phyloP scores from a whole-genome alignment of 2,329 filamentous ascomycete genomes.

The Rutstroemia sp. region DNA sequence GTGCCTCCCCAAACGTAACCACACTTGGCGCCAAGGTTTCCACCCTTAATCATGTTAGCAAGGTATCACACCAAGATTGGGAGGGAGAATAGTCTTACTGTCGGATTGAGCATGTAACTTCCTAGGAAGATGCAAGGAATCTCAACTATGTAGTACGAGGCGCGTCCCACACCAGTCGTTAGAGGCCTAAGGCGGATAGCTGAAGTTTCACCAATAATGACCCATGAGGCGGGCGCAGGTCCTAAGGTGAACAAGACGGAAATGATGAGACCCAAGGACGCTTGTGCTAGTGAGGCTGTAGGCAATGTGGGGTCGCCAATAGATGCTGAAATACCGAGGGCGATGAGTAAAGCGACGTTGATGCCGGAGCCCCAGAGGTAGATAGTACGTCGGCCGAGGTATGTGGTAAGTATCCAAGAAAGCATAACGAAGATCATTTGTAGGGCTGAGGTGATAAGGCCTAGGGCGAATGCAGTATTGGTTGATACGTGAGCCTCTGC shows the following conservation, averaged over 20 bases:
- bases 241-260: slow-evolving; percentile 57
- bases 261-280: slow-evolving; percentile 55
- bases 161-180: slow-evolving; percentile 59
- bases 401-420: slow-evolving; percentile 59
- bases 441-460: slow-evolving; percentile 57
- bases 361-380: slow-evolving; percentile 53
- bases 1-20: slow-evolving; percentile 55
- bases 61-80: too few relatives aligned
- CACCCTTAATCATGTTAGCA: slow-evolving; percentile 18
- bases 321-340: slow-evolving; percentile 52
- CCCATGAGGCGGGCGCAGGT: slow-evolving; percentile 57
- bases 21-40: slow-evolving; percentile 44
- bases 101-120: slow-evolving; percentile 51
- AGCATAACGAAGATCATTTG: slow-evolving; percentile 56
- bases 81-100: too few relatives aligned
- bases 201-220: slow-evolving; percentile 61
- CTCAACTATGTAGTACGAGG: slow-evolving; percentile 54
- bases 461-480: slow-evolving; percentile 51
- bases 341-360: slow-evolving; percentile 46
- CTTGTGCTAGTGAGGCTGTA: slow-evolving; percentile 45
- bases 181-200: slow-evolving; percentile 56
- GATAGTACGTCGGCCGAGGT: slow-evolving; percentile 55
- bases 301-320: slow-evolving; percentile 30
- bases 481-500: slow-evolving; percentile 51
- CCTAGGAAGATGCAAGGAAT: slow-evolving; percentile 60